Evolutionary conservation across 768 basidiomycete genomes (phyloP), one percentile per base, ranked within the genome.

Genomic region (Mycena polygramma): DNA sequence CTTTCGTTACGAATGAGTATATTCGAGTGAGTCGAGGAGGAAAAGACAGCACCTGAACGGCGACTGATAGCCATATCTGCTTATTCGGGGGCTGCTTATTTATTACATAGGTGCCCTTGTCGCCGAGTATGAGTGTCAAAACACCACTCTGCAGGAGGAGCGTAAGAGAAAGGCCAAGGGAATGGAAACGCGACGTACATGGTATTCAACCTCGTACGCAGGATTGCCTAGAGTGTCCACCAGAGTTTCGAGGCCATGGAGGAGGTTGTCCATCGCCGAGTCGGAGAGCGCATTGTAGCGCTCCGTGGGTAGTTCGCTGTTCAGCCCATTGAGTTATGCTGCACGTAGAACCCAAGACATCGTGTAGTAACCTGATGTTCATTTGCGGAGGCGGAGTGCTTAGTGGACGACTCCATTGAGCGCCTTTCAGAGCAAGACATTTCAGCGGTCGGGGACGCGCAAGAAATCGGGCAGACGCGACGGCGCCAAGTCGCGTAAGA

Each of bases 61-160:
- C 11, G 94, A 95, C 6, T n/a, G 95, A 96, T 22, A 98, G 85
- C 96, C 96, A 98, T 74, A 98, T 97, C 78, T 98, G 96, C 82
- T 95, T 95, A 79, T 98, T 98, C 8, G 96, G 96, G 14, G 96
- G 96, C 78, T 98, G 96, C 84, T 97, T 98, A 82, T 98, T 98
- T 81, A 98, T 92, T 36, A 97, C 96, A 81, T 97, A 98, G 14
- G 94, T 97, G 17, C 95, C 95, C 64, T 90, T 83, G 48, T 85
- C 82, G 37, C 91, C 95, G 19, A 97, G 84, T 57, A 84, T 85
- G 52, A 97, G 87, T 1, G 96, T 98, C 41, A 98, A 79, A 37
- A 98, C 96, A n/a, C 96, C 96, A 75, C 92, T 91, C 96, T 97
- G 79, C 7, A 58, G 53, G 36, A 30, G 1, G 41, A 43, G 17